Conservation (phyloP, 1,284 basidiomycete genomes). For the Fereydounia khargensis region DNA sequence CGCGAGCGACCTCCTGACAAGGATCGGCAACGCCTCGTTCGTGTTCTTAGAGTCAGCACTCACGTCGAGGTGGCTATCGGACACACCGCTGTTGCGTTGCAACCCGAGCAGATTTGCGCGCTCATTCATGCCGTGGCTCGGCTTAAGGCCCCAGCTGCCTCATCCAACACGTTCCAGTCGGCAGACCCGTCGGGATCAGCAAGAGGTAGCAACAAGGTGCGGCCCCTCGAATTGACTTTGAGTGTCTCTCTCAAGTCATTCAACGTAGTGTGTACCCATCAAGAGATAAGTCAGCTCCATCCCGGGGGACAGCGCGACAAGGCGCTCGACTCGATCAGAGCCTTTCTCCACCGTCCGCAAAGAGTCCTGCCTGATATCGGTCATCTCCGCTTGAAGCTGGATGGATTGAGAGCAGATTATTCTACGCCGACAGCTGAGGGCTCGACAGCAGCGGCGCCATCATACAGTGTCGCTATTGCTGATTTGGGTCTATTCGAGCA, state of each 20-base stretch:
- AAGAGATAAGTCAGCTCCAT: no score
- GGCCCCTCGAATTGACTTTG: no score
- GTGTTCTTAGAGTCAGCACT: neutral
- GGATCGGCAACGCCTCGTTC: neutral
- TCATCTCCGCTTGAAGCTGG: constrained; percentile 32
- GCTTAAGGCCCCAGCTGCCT: no score
- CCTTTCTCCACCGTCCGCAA: no score
- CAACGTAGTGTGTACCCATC: no score
- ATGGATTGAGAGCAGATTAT: neutral
- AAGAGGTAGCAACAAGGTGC: no score
- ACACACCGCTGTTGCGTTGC: neutral
- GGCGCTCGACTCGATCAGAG: no score
- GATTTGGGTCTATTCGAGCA: constrained; percentile 32
- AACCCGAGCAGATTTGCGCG: neutral
- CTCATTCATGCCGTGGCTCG: neutral
- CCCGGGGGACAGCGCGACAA: neutral
- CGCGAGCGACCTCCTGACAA: neutral
- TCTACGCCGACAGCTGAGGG: neutral
- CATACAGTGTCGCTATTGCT: constrained; percentile 4
- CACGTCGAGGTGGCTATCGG: neutral
- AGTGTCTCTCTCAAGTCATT: no score
- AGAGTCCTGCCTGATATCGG: constrained; percentile 33
- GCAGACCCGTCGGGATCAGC: no score
- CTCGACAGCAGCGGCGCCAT: neutral
- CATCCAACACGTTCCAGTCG: no score